Evolutionary conservation across 2,329 filamentous ascomycete genomes (phyloP).

Genomic region (Trichoderma sp.): DNA sequence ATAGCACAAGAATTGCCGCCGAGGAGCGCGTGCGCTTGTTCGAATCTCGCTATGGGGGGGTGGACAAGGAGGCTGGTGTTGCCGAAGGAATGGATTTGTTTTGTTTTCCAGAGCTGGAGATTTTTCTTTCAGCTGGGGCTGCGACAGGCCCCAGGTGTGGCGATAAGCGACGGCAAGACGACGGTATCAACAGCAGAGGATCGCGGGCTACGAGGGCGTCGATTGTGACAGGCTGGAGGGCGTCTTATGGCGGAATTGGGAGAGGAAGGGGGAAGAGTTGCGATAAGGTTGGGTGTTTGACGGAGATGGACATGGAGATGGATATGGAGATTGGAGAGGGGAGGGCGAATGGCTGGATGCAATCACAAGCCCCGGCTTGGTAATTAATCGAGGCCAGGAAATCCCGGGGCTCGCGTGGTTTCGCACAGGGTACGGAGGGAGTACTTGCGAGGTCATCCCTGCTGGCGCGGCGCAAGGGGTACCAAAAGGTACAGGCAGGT

Average conservation of each 20-base stretch:
- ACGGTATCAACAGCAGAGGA: neutral
- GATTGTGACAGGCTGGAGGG: neutral
- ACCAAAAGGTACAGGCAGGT: constrained; percentile 1
- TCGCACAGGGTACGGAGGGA: constrained; percentile 3
- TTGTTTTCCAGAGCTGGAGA: too few species aligned
- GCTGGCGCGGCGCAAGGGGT: neutral
- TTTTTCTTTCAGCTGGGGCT: constrained; percentile 8
- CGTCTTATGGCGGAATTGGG: neutral
- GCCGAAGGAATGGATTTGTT: neutral
- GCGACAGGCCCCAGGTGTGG: constrained; percentile 3
- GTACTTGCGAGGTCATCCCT: neutral
- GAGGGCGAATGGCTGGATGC: constrained; percentile 5
- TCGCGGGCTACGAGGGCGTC: neutral
- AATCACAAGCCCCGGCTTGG: constrained; percentile 17
- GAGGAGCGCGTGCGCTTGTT: neutral
- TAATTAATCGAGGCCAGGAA: constrained; percentile 12
- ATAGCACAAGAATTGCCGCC: neutral
- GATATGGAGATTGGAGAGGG: neutral
- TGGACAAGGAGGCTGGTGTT: constrained; percentile 7
- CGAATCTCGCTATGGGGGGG: neutral
- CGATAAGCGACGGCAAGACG: constrained; percentile 5
- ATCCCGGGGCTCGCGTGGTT: constrained; percentile 12
- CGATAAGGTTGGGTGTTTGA: constrained; percentile 2
- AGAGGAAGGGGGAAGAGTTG: neutral
- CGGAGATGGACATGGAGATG: neutral